Evolutionary conservation across 768 basidiomycete species (phyloP).

Genomic region (Phylloporus scabripes): DNA sequence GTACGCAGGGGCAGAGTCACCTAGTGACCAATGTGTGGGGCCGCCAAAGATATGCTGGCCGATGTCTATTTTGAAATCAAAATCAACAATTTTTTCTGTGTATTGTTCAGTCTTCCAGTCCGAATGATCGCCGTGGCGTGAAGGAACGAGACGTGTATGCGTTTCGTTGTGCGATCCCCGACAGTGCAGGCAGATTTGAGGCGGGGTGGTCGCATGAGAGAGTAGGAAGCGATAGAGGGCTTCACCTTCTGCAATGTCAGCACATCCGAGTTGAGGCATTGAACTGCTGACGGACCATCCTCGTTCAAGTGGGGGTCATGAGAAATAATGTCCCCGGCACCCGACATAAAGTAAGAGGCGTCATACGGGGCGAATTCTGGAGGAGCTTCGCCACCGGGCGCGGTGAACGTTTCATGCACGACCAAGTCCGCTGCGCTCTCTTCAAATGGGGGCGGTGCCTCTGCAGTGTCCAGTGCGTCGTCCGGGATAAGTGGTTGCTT

Average conservation of each 20-base stretch:
- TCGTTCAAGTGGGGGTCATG: slow-evolving; percentile 66
- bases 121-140: slow-evolving; percentile 31
- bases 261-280: background rate
- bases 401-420: slow-evolving; percentile 12
- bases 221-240: slow-evolving; percentile 72
- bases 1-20: slow-evolving; percentile 59
- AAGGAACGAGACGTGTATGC: slow-evolving; percentile 41
- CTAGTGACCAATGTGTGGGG: slow-evolving; percentile 53
- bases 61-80: slow-evolving; percentile 62
- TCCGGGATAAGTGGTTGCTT: background rate
- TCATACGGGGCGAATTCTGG: slow-evolving; percentile 60
- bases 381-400: slow-evolving; percentile 43
- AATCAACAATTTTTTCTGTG: slow-evolving; percentile 57
- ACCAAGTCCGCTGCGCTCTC: slow-evolving; percentile 21
- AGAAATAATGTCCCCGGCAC: slow-evolving; percentile 51
- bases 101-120: slow-evolving; percentile 43
- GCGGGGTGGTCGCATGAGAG: slow-evolving; percentile 43
- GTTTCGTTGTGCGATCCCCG: slow-evolving; percentile 54
- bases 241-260: slow-evolving; percentile 42
- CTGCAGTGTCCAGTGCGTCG: background rate
- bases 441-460: slow-evolving; percentile 25
- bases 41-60: slow-evolving; percentile 36
- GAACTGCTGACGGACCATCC: slow-evolving; percentile 41
- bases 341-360: slow-evolving; percentile 51
- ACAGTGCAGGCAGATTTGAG: slow-evolving; percentile 43